Evolutionary conservation across 345 rosid genomes (phyloP), one percentile per base, ranked within the genome.

Genomic region (Trapa incisa): DNA sequence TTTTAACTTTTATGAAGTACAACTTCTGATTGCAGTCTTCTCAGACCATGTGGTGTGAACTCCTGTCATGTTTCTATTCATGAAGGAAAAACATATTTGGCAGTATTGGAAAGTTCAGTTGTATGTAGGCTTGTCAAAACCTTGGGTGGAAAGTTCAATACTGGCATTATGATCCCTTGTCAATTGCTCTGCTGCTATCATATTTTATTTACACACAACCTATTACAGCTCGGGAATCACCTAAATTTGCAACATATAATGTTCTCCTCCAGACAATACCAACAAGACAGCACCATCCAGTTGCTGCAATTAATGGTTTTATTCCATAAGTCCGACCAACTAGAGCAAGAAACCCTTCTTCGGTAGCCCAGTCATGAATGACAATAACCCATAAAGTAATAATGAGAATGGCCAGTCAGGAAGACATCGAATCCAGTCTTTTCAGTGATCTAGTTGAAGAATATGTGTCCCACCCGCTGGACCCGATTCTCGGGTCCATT

Each of bases 181-280:
- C 76, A 88, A 69, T 66, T 91, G 96, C 81, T 91, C 97, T 10
- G 97, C 89, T 56, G 80, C 81, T 71, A 93, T 72, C 81, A 87
- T 90, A 68, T 85, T 85, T 10, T 89, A 88, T 63, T 84, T 79
- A 69, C 74, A 67, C 32, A 67, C 71, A 79, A 39, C 97, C 97
- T 38, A 91, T 75, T 35, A 94, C 96, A 74, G 99, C 99, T 54
- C 96, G 90, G 37, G 99, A 94, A 74, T 94, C 98, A 13, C 97
- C 98, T 66, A 91, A 73, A 56, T 93, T 93, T 60, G 92, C 98
- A 29, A 91, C 80, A 71, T 78, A 86, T 65, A 93, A 83, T 2
- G 86, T 84, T 29, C 97, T 88, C 68, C 80, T 82, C 95, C 96
- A 87, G 35, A 88, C 82, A 74, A 93, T 83, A 56, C 98, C 98